These are phyloP conservation scores for Phyllosticta citriasiana DNA, from an alignment of 2,329 filamentous ascomycete species.

Conservation along the genomic window DNA sequence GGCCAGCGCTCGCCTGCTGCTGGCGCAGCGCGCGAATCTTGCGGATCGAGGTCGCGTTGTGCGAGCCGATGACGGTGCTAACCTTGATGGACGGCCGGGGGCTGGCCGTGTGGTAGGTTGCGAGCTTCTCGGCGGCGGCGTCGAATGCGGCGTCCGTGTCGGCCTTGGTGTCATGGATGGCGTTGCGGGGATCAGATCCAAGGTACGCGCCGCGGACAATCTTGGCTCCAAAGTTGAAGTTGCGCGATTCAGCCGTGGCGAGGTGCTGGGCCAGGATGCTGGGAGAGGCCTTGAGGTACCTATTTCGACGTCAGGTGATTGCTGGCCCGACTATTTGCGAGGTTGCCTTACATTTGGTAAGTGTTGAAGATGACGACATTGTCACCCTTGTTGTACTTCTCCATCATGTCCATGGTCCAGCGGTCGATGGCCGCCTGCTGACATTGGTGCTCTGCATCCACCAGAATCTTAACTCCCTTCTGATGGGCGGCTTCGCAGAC, in stretches of 20 bases:
- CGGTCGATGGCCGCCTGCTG: conserved; percentile 42
- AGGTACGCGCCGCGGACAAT: conserved; percentile 50
- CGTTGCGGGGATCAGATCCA: conserved; percentile 36
- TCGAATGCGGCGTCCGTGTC: conserved; percentile 58
- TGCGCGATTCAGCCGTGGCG: conserved; percentile 33
- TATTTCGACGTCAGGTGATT: neutral
- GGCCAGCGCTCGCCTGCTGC: conserved; percentile 23
- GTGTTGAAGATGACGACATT: conserved; percentile 58
- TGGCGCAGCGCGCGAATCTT: conserved; percentile 40
- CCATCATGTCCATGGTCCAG: conserved; percentile 45
- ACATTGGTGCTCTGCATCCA: conserved; percentile 46
- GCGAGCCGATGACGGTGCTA: conserved; percentile 65
- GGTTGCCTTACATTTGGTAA: conserved; percentile 37
- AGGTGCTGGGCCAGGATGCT: conserved; percentile 36
- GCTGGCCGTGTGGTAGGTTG: conserved; percentile 36
- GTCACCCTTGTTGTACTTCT: conserved; percentile 38
- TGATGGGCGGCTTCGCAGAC: conserved; percentile 35
- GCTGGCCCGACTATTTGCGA: neutral
- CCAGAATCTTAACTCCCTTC: conserved; percentile 36
- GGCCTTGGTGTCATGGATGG: conserved; percentile 46
- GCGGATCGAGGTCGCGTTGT: conserved; percentile 65
- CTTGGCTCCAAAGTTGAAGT: conserved; percentile 46
- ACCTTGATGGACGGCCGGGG: conserved; percentile 29
- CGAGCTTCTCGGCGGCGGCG: conserved; percentile 51
- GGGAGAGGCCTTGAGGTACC: conserved; percentile 42